Conservation (phyloP, 805 yeast genomes). For the Blastobotrys chiropterorum region DNA sequence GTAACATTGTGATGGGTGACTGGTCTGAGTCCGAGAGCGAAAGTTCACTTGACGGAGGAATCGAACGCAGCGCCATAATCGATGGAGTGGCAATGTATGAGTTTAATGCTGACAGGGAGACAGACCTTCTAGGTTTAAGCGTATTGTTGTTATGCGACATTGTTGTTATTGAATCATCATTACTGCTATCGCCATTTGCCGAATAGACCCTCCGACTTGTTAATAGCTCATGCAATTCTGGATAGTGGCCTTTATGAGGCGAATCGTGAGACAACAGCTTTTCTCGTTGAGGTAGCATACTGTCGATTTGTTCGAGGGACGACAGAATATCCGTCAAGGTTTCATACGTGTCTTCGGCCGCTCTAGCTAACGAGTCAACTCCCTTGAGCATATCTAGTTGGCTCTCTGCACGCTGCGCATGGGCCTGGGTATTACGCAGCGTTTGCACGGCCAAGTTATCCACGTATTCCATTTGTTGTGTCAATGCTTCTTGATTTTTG, state of each 20-base stretch:
- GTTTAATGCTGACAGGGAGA: conserved; percentile 5
- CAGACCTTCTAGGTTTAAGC: conserved; percentile 1
- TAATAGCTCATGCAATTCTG: conserved; percentile 32
- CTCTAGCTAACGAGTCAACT: conserved; percentile 7
- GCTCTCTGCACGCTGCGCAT: conserved; percentile 5
- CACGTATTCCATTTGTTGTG: conserved; percentile 14
- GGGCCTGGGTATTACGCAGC: conserved; percentile 8
- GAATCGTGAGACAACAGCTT: conserved; percentile 33
- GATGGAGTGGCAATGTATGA: not conserved
- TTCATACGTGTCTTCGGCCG: conserved; percentile 11
- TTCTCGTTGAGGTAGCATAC: conserved; percentile 32
- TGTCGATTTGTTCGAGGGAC: conserved; percentile 28
- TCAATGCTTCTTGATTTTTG: conserved; percentile 12
- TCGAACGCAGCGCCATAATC: not conserved
- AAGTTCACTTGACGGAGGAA: not conserved
- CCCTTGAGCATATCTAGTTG: conserved; percentile 1
- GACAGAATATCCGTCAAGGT: conserved; percentile 12
- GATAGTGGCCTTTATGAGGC: conserved; percentile 41
- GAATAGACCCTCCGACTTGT: not conserved
- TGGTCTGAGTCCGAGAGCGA: not conserved
- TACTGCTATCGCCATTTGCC: not conserved
- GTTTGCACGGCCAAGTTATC: conserved; percentile 15
- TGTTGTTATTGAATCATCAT: not conserved
- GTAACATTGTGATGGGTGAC: not conserved
- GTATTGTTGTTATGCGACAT: not conserved